Evolutionary conservation across 345 rosid species (phyloP).

Genomic region (Kernera saxatilis): DNA sequence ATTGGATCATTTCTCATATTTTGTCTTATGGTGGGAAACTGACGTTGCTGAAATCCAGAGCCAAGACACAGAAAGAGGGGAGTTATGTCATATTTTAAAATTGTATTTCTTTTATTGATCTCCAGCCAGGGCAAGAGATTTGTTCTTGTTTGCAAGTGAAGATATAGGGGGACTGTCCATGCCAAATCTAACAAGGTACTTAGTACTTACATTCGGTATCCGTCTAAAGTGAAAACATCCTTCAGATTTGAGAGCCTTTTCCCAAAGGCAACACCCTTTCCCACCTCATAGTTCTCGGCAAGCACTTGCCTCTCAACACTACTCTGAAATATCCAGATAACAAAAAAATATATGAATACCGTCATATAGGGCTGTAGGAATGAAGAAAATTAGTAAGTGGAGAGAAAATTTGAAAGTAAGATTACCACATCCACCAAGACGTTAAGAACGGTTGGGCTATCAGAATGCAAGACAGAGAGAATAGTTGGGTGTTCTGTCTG

Average conservation of each 20-base stretch:
- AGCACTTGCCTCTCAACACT: constrained; percentile 87
- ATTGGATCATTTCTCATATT: not conserved
- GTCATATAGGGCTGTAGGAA: not conserved
- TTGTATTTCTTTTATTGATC: not conserved
- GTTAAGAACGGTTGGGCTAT: constrained; percentile 71
- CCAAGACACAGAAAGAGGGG: not conserved
- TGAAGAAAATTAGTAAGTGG: not conserved
- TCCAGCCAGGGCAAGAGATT: not conserved
- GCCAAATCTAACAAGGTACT: constrained; percentile 22
- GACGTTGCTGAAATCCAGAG: not conserved
- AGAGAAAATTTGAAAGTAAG: constrained; percentile 6
- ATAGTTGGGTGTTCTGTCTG: constrained; percentile 80
- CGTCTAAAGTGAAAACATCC: constrained; percentile 86
- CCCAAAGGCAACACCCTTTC: constrained; percentile 82
- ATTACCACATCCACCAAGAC: constrained; percentile 93
- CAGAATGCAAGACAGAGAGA: constrained; percentile 60
- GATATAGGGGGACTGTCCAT: not conserved
- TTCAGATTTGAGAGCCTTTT: constrained; percentile 58
- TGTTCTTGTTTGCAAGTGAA: constrained; percentile 12
- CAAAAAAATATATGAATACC: not conserved
- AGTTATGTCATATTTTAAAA: not conserved
- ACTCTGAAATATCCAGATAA: constrained; percentile 43
- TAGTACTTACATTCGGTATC: constrained; percentile 76
- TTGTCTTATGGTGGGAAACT: not conserved
- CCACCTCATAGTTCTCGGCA: constrained; percentile 76